Evolutionary conservation across 2,329 filamentous ascomycete species (phyloP).

Genomic region (Nigrograna mackinnonii): DNA sequence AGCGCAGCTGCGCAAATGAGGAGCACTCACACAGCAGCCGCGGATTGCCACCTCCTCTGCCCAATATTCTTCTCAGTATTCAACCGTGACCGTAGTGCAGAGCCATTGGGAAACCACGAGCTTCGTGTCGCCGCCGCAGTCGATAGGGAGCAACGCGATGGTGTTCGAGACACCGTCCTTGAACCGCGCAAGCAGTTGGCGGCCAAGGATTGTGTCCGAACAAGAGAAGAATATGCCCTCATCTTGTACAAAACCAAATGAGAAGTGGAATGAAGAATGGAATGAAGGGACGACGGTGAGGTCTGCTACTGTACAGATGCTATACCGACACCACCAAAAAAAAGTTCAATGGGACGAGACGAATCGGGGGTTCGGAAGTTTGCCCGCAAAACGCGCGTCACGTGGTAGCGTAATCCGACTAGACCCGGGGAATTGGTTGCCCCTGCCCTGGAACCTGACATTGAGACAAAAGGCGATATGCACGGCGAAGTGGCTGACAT

Average conservation of each 20-base stretch:
- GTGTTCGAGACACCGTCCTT: slow-evolving; percentile 22
- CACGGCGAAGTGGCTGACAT: too few relatives aligned
- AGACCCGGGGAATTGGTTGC: too few relatives aligned
- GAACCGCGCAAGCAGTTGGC: slow-evolving; percentile 30
- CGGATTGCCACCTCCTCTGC: slow-evolving; percentile 41
- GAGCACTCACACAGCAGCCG: slow-evolving; percentile 39
- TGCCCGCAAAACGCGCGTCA: slow-evolving; percentile 23
- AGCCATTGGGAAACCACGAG: slow-evolving; percentile 28
- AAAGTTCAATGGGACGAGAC: slow-evolving; percentile 24
- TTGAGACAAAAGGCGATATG: too few relatives aligned
- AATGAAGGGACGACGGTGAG: slow-evolving; percentile 29
- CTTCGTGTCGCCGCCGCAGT: slow-evolving; percentile 32
- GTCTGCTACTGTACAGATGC: slow-evolving; percentile 23
- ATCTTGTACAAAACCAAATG: slow-evolving; percentile 23
- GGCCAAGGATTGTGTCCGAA: slow-evolving; percentile 37
- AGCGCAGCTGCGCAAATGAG: background rate
- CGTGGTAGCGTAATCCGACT: slow-evolving; percentile 16
- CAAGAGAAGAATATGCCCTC: slow-evolving; percentile 37
- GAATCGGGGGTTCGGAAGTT: slow-evolving; percentile 23
- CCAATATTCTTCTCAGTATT: slow-evolving; percentile 18
- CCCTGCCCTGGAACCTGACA: too few relatives aligned
- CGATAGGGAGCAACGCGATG: slow-evolving; percentile 36
- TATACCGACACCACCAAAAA: slow-evolving; percentile 17
- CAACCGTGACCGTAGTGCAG: slow-evolving; percentile 33
- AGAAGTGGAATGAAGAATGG: slow-evolving; percentile 13